Base-by-base conservation (phyloP, 2,329 filamentous ascomycete genomes). In the Arthroderma sp. region DNA sequence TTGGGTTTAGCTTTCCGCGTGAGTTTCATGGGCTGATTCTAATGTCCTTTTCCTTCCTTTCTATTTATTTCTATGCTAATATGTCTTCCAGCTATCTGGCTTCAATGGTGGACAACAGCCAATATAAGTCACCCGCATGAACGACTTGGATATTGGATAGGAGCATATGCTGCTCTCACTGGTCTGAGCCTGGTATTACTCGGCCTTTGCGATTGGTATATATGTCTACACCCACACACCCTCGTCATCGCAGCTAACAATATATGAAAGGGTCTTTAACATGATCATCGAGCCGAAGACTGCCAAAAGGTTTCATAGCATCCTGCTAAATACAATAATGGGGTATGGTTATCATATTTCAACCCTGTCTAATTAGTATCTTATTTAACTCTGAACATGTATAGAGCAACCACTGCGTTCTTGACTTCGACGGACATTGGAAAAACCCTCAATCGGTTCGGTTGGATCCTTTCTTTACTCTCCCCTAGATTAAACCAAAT, bases 391-490 rank as follows among this genome's bases (percentile, higher is more conserved):
- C 7, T 3, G 28, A 31, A 7, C 7, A 31, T 31, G 3, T 31
- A n/a, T 25, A 56, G 55, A 6, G 41, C 55, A 13, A 41, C 55
- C 13, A 13, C 21, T 25, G 35, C 55, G 7, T 56, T 51, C 43
- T 56, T 56, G 17, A 17, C 43, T 11, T 9, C 19, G 9, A 56
- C 55, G 6, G 55, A 56, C 28, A 52, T 43, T 25, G 55, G 55
- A 4, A 33, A 51, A n/a, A 56, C 44, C 15, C 44, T 56, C 7
- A 56, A 56, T 31, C 19, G 31, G 54, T 56, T 4, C 6, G 54
- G 11, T 17, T 17, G 8, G 11, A 9, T 4, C 21, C 13, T 4
- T 49, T 21, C 23, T n/a, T n/a, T n/a, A n/a, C n/a, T n/a, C 3
- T 41, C 17, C 13, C 17, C 17, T n/a, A n/a, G 3, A 4, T 6